Base-by-base conservation (phyloP, 768 basidiomycete genomes). In the Leccinum longicurvipes region DNA sequence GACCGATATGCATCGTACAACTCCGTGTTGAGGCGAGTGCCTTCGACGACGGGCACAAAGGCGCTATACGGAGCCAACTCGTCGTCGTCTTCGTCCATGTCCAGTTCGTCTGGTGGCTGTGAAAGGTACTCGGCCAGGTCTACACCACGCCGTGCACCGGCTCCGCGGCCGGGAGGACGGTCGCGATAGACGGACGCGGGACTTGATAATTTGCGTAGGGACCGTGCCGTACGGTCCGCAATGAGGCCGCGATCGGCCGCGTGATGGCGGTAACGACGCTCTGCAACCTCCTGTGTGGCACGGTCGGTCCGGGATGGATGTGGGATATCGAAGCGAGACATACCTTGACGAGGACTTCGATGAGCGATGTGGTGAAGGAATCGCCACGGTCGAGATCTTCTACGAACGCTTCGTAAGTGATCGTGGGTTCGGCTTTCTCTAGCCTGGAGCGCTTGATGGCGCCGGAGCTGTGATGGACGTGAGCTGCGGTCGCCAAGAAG, bases 291-390 rank as follows among this genome's bases (percentile, higher is more conserved):
- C 90, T 92, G 59, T 10, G 19, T 27, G 47, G 7, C 25, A 4
- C 41, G 5, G 55, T 71, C 25, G 17, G 58, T 21, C 11, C 28
- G 15, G 23, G 23, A 34, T 23, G 46, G 15, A 12, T 36, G 49
- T 47, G 47, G 32, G 11, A 45, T 24, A 19, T 1, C 25, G 24
- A 28, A n/a, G 9, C 12, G 42, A 36, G 4, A 25, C 82, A 69
- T 64, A 91, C 90, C 74, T 87, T 88, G 65, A 91, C 90, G 45
- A 92, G 77, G 47, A 88, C 80, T 57, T 91, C 89, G 55, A 91
- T 73, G 49, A 92, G 67, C 0, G 86, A 80, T 5, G 89, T 81
- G 0, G 89, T 91, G 70, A 92, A 91, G 1, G 87, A 84, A 67
- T 92, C 90, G 15, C 89, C 89, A 23, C 79, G 79, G 65, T 91